These are phyloP conservation scores for Trichoderma sp. DNA, from an alignment of 2,329 filamentous ascomycete species.

Conservation along the genomic window DNA sequence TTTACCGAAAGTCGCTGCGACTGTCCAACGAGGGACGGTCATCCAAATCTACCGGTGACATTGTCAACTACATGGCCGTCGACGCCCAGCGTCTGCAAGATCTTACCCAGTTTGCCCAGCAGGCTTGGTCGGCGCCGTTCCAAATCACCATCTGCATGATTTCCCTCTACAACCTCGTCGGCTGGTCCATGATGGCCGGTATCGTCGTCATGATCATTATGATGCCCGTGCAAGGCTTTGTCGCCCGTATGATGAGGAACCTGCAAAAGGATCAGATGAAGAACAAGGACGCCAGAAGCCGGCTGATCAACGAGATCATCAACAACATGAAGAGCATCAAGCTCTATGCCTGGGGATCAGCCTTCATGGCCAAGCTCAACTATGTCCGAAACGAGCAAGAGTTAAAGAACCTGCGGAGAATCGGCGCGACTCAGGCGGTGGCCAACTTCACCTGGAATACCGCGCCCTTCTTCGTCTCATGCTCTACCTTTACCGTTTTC, in stretches of 20 bases:
- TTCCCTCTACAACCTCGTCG: conserved; percentile 92
- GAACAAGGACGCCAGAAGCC: conserved; percentile 93
- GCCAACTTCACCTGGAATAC: conserved; percentile 99
- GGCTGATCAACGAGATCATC: conserved; percentile 94
- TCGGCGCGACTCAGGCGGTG: conserved; percentile 89
- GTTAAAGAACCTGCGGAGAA: conserved; percentile 91
- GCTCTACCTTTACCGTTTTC: conserved; percentile 92
- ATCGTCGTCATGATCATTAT: conserved; percentile 95
- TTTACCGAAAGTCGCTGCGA: conserved; percentile 87
- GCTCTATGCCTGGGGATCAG: conserved; percentile 94
- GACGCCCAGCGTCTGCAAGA: conserved; percentile 95
- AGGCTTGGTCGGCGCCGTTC: conserved; percentile 95
- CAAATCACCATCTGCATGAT: conserved; percentile 96
- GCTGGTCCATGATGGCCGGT: conserved; percentile 92
- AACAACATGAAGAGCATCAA: conserved; percentile 99
- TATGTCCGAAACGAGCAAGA: conserved; percentile 95
- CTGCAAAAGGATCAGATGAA: conserved; percentile 98
- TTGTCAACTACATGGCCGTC: conserved; percentile 99
- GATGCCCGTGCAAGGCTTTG: conserved; percentile 93
- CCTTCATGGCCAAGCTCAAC: conserved; percentile 97
- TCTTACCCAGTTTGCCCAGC: conserved; percentile 91
- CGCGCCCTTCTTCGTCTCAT: conserved; percentile 95
- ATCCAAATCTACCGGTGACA: conserved; percentile 90
- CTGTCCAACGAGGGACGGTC: conserved; percentile 92
- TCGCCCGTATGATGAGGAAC: conserved; percentile 90